These are phyloP conservation scores for Trypanosoma grayi DNA, from an alignment of 208 protist genomes.

Conservation along the genomic window DNA sequence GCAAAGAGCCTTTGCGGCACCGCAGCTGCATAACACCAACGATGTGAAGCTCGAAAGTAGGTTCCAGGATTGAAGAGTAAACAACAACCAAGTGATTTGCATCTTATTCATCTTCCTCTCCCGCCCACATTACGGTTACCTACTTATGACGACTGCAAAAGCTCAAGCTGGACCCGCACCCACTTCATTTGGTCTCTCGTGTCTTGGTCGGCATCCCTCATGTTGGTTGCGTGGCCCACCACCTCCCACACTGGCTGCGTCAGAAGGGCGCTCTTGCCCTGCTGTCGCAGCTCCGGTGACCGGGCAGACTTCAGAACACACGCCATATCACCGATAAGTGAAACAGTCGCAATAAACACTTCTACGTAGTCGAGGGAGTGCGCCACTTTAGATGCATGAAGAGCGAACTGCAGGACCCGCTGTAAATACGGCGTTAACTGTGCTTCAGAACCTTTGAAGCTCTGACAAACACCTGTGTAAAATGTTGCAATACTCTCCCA, in stretches of 20 bases:
- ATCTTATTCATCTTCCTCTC: no score
- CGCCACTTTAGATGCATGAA: constrained; percentile 38
- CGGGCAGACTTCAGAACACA: constrained; percentile 48
- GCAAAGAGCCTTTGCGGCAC: no score
- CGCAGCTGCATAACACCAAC: no score
- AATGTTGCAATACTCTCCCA: constrained; percentile 69
- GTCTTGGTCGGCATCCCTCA: constrained; percentile 25
- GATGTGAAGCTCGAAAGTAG: no score
- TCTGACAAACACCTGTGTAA: constrained; percentile 81
- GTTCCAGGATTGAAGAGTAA: no score
- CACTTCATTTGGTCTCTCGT: constrained; percentile 65
- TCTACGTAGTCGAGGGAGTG: constrained; percentile 49
- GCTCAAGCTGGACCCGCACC: constrained; percentile 54
- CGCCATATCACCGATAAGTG: constrained; percentile 85
- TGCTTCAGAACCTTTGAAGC: constrained; percentile 52
- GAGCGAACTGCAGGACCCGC: constrained; percentile 64
- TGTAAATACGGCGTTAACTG: constrained; percentile 61
- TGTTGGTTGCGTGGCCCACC: constrained; percentile 30
- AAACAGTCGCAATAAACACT: constrained; percentile 54
- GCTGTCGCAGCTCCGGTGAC: constrained; percentile 42
- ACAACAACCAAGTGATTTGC: no score
- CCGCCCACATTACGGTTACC: no score
- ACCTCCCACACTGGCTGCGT: constrained; percentile 31
- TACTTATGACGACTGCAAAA: constrained; percentile 37
- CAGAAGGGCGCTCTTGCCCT: constrained; percentile 66